Evolutionary conservation across 2,329 filamentous ascomycete species (phyloP), one percentile per base, ranked within the genome.

Genomic region (Xylariaceae sp.): DNA sequence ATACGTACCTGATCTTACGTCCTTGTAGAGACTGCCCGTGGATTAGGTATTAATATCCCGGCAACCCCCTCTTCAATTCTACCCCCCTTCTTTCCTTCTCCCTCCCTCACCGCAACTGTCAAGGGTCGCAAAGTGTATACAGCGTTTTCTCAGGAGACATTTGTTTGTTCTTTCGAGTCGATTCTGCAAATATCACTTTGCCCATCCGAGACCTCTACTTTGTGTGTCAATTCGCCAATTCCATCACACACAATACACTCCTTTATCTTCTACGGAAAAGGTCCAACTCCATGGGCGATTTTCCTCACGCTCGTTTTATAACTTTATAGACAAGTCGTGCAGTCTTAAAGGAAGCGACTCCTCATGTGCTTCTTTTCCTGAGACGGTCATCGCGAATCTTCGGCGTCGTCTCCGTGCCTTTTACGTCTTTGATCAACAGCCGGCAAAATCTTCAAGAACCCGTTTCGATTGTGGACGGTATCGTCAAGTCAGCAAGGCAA

Each of bases 381-480:
- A 59, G 66, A 64, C 67, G 64, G 65, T 61, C 68, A 66, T 72
- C 67, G 65, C 69, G 65, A 65, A 66, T 60, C 34, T 58, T 39
- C 51, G 56, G 53, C 65, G 66, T 65, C 69, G 66, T 63, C 68
- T 69, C 70, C 64, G 70, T 67, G 70, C 71, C 71, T 68, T 66
- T 64, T 64, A 56, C 65, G 60, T 55, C 57, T 72, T 64, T 69
- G 50, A 60, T 63, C 64, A 37, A 66, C 66, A 50, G 67, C 74
- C 75, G 74, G 74, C 74, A 72, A 74, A 76, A 96, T 96, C 90
- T 96, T 96, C 82, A 95, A 92, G 80, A 90, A 90, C 75, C 92
- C 92, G 72, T 92, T 94, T 79, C 82, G 87, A 75, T 87, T 69
- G 88, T 87, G 76, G 88, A 93, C 76, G 89, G 92, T 72, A 89